phyloP scores from a whole-genome alignment of 2,329 filamentous ascomycete species.

The Fusarium abutilonis region DNA sequence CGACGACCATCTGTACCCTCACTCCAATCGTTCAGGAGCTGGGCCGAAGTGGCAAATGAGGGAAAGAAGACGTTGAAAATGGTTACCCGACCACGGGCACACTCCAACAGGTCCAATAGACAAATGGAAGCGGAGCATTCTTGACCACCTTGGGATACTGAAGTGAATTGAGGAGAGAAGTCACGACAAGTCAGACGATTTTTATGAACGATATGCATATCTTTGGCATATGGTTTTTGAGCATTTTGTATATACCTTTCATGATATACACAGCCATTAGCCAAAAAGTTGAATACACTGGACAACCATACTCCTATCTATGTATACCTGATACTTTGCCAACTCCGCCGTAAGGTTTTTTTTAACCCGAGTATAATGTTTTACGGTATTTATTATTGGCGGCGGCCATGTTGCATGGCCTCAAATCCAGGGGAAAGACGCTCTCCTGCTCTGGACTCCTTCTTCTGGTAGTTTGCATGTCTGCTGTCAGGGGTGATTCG shows the following conservation, averaged over 20 bases:
- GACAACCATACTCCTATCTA: not conserved
- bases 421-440: slow-evolving; percentile 1
- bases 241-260: slow-evolving; percentile 19
- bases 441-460: not conserved
- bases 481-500: not conserved
- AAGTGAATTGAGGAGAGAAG: not conserved
- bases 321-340: not conserved
- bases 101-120: slow-evolving; percentile 25
- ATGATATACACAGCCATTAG: slow-evolving; percentile 3
- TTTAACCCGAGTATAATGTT: slow-evolving; percentile 19
- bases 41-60: slow-evolving; percentile 54
- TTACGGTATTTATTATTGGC: not conserved
- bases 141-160: not conserved
- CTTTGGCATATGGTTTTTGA: not conserved
- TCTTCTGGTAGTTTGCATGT: not conserved
- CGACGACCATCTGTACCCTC: slow-evolving; percentile 45
- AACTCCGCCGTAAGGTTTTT: slow-evolving; percentile 13
- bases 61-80: slow-evolving; percentile 31
- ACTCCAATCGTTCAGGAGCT: slow-evolving; percentile 51
- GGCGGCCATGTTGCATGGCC: not conserved
- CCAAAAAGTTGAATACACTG: slow-evolving; percentile 24
- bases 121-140: slow-evolving; percentile 13
- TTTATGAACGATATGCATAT: slow-evolving; percentile 2
- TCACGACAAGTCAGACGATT: not conserved
- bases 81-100: slow-evolving; percentile 30